These are phyloP conservation scores for Coemansia sp. DNA, from an alignment of 192 early-diverging fungal species.

Conservation along the genomic window DNA sequence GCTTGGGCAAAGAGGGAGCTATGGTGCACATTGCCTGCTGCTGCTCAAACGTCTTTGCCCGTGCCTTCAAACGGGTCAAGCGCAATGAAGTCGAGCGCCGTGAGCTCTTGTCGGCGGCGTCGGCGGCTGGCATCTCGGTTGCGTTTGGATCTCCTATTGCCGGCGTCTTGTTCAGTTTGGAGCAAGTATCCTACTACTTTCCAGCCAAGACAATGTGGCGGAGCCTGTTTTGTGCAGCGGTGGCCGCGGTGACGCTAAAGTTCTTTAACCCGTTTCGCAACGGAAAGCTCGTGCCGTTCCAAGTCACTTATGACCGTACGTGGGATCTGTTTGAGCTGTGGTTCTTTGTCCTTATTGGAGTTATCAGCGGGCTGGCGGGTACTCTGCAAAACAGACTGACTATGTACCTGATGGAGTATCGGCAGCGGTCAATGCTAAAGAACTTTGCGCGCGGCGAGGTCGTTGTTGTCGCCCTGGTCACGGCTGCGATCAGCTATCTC, in stretches of 20 bases:
- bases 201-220: slow-evolving; percentile 94
- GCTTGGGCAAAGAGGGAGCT: slow-evolving; percentile 94
- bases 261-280: slow-evolving; percentile 79
- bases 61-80: slow-evolving; percentile 76
- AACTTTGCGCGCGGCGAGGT: slow-evolving; percentile 55
- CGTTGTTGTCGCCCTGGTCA: slow-evolving; percentile 46
- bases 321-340: slow-evolving; percentile 93
- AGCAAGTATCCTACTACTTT: slow-evolving; percentile 68
- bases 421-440: slow-evolving; percentile 42
- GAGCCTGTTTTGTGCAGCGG: slow-evolving; percentile 92
- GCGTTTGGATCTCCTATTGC: slow-evolving; percentile 98
- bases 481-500: slow-evolving; percentile 50
- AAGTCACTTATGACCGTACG: slow-evolving; percentile 83
- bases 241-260: slow-evolving; percentile 84
- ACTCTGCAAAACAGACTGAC: slow-evolving; percentile 43
- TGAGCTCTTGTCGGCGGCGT: slow-evolving; percentile 82
- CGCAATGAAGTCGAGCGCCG: slow-evolving; percentile 80
- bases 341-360: slow-evolving; percentile 80
- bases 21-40: slow-evolving; percentile 95
- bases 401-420: slow-evolving; percentile 38
- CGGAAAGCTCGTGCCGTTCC: slow-evolving; percentile 82
- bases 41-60: slow-evolving; percentile 83
- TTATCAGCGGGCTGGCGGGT: slow-evolving; percentile 61
- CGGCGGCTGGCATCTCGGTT: slow-evolving; percentile 95
- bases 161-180: slow-evolving; percentile 67